Evolutionary conservation across 345 rosid species (phyloP), one percentile per base, ranked within the genome.

Genomic region (Melaleuca quinquenervia): DNA sequence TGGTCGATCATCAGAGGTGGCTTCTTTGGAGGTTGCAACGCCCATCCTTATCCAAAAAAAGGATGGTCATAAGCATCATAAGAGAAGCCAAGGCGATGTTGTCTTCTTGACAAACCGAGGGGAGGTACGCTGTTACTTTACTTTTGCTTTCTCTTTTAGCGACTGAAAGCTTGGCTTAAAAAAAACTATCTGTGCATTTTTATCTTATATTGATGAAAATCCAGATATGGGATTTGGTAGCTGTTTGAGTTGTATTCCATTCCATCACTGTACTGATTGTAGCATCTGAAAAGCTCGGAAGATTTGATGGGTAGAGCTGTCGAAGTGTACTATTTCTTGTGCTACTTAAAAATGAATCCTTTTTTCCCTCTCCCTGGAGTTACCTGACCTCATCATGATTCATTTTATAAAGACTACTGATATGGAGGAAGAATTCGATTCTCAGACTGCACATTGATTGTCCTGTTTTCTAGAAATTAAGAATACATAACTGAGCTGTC

Each of bases 101-200:
- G 90, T 95, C 90, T 97, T 97, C 94, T 92, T 95, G 90, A 95
- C 99, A 44, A 97, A 93, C 85, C 96, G 98, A 83, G 99, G 99
- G 84, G 99, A 96, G 99, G 99, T 98, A 95, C 85, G 92, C 41
- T 70, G 24, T 86, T 52, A 48, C 8, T 52, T 50, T 22, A 51
- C 45, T 78, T 52, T 36, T 29, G 13, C 41, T 22, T 24, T 44
- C 44, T 45, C 48, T 49, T 48, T 36, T 44, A 26, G 22, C 50
- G 20, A 76, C 49, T 7, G 41, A 41, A 85, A 70, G 18, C 48
- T 18, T 70, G 78, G 80, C 44, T 70, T 32, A 70, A 70, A 70
- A 5, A 8, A 41, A 41, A 44, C 18, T 36, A 18, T 36, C 26
- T 36, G 26, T 70, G 48, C 48, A 70, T 70, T 70, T 16, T 18